Evolutionary conservation across 768 basidiomycete genomes (phyloP), one percentile per base, ranked within the genome.

Genomic region (Trametes cinnabarina): DNA sequence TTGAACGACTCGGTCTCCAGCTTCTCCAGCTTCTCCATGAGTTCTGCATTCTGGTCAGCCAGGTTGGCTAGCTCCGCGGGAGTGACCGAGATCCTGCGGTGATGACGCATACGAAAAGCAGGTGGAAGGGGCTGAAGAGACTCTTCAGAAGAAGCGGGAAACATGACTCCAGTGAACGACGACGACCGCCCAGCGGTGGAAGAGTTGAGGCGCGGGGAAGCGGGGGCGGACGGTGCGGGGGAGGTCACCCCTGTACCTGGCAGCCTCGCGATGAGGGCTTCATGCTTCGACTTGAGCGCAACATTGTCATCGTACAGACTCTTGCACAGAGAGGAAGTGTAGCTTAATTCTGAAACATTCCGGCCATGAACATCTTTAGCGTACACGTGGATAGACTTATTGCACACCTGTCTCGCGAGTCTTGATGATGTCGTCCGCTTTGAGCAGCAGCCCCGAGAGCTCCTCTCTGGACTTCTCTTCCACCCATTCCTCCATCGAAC

Each of bases 11-110:
- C 91, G 1, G 78, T 70, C 68, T 94, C 88, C 10, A 94, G 79
- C 58, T 80, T 79, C 71, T 92, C 87, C 5, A 94, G 78, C 62
- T 91, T 90, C 23, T 79, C 72, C 4, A 90, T 73, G 15, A 94
- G 84, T 61, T 94, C 90, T 0, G 86, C 83, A 65, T 94, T 94
- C 72, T 94, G 91, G 66, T 91, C 88, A 0, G 88, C 82, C 41
- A 94, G 82, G 7, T 81, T 76, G 3, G 84, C 82, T 25, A 94
- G 78, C 57, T 92, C 90, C 15, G 80, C 73, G 1, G 84, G 83
- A 3, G 86, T 84, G 53, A 89, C 81, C 43, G 88, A 84, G 42
- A 88, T 79, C 48, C 81, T 78, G 34, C 74, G 77, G 15, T 51
- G 47, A 54, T 61, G 65, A 2, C 63, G 61, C 23, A 55, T 59